Evolutionary conservation across 176 grass and related monocot species (phyloP).

Genomic region (Carex myosuroides): DNA sequence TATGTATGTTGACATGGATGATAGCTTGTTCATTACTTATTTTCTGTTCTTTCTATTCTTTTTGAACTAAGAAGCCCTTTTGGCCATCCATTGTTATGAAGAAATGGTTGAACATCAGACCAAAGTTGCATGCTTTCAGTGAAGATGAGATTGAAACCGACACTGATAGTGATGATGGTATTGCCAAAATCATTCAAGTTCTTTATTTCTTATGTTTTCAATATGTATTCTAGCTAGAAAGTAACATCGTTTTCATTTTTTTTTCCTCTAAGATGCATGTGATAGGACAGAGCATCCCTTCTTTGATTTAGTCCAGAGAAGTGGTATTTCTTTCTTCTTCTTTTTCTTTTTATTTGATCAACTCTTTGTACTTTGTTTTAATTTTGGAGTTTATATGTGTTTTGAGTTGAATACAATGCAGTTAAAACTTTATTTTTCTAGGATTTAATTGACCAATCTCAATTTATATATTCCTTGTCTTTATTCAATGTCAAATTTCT

Average conservation of each 20-base stretch:
- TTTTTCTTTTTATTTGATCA: constrained; percentile 2
- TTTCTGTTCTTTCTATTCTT: neutral
- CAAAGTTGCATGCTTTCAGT: constrained; percentile 68
- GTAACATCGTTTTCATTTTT: neutral
- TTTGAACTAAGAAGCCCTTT: constrained; percentile 30
- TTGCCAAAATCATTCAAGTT: constrained; percentile 5
- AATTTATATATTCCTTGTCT: constrained; percentile 7
- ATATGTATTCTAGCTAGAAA: neutral
- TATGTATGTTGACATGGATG: neutral
- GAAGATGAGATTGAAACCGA: constrained; percentile 60
- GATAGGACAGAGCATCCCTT: constrained; percentile 21
- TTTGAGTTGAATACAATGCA: neutral
- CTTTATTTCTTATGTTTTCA: constrained; percentile 7
- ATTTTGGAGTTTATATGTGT: neutral
- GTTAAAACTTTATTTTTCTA: neutral
- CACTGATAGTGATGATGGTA: constrained; percentile 43
- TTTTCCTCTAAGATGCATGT: constrained; percentile 34
- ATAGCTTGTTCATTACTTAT: constrained; percentile 4
- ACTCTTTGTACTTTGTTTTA: neutral
- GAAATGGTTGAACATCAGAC: constrained; percentile 72
- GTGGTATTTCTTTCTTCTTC: neutral
- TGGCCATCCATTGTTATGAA: constrained; percentile 52
- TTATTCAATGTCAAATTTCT: neutral
- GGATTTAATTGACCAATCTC: neutral
- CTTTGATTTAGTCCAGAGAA: constrained; percentile 17